Conservation (phyloP, 768 basidiomycete species). For the Nidularia pulvinata region DNA sequence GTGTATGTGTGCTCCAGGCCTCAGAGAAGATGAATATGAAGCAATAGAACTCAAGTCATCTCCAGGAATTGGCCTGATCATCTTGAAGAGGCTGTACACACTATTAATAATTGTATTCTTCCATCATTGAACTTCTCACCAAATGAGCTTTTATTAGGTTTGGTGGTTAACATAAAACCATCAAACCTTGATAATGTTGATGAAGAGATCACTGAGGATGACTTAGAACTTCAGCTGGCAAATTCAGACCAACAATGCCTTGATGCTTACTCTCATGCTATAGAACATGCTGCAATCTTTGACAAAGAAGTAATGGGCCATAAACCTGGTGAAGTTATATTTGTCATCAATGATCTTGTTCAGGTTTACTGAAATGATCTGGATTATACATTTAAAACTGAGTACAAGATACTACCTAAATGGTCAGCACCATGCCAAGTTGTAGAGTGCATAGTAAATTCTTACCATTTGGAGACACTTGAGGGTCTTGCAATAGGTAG, state of each 20-base stretch:
- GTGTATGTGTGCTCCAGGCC: constrained; percentile 25
- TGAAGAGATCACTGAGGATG: background rate
- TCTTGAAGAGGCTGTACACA: constrained; percentile 20
- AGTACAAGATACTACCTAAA: constrained; percentile 21
- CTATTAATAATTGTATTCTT: constrained; percentile 6
- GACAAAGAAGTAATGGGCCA: constrained; percentile 12
- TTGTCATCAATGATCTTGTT: constrained; percentile 19
- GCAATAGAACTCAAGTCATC: constrained; percentile 10
- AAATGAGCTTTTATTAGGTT: constrained; percentile 17
- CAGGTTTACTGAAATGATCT: constrained; percentile 23
- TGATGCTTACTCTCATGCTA: constrained; percentile 18
- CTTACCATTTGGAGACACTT: background rate
- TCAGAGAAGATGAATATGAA: constrained; percentile 19
- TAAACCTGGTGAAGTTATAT: constrained; percentile 13
- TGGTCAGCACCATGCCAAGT: constrained; percentile 25
- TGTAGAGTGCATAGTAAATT: background rate
- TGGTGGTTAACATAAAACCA: constrained; percentile 13
- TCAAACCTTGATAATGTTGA: background rate
- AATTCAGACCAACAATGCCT: constrained; percentile 23
- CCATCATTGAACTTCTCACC: constrained; percentile 7
- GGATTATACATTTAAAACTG: constrained; percentile 19
- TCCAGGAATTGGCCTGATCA: constrained; percentile 26
- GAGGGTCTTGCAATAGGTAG: background rate
- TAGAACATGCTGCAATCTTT: constrained; percentile 20
- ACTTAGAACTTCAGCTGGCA: constrained; percentile 15